Evolutionary conservation across 139 green algal species (phyloP).

Genomic region (Volvox africanus): DNA sequence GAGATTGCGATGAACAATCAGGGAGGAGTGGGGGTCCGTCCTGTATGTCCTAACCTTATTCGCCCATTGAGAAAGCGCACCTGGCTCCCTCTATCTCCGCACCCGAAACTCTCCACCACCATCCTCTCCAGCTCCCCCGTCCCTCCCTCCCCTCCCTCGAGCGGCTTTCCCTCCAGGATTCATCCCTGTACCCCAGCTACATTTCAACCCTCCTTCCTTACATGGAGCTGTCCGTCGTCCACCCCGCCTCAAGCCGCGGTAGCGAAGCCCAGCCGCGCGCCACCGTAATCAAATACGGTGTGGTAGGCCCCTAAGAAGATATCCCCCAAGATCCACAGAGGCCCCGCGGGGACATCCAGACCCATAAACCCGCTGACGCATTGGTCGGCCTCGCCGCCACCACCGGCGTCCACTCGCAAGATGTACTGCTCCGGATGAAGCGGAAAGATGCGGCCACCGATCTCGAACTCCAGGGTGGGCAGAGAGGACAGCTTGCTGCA

Average conservation of each 20-base stretch:
- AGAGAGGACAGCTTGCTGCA: constrained; percentile 84
- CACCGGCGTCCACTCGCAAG: constrained; percentile 51
- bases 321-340: constrained; percentile 98
- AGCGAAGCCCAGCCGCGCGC: constrained; percentile 93
- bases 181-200: too few species aligned
- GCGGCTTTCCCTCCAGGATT: too few species aligned
- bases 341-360: constrained; percentile 90
- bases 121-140: too few species aligned
- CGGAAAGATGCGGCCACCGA: constrained; percentile 83
- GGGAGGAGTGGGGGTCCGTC: too few species aligned
- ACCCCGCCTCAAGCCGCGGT: neutral
- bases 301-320: constrained; percentile 97
- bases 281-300: constrained; percentile 95
- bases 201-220: too few species aligned
- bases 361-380: constrained; percentile 98
- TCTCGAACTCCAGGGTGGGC: constrained; percentile 76
- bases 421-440: constrained; percentile 90
- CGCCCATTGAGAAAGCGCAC: too few species aligned
- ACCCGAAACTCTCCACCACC: too few species aligned
- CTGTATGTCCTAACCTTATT: too few species aligned
- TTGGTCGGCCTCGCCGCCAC: constrained; percentile 68
- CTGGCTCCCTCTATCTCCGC: too few species aligned
- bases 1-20: too few species aligned
- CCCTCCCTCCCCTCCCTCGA: too few species aligned
- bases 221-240: neutral